phyloP scores from a whole-genome alignment of 139 green algal species.

The Zygnema circumcarinatum region DNA sequence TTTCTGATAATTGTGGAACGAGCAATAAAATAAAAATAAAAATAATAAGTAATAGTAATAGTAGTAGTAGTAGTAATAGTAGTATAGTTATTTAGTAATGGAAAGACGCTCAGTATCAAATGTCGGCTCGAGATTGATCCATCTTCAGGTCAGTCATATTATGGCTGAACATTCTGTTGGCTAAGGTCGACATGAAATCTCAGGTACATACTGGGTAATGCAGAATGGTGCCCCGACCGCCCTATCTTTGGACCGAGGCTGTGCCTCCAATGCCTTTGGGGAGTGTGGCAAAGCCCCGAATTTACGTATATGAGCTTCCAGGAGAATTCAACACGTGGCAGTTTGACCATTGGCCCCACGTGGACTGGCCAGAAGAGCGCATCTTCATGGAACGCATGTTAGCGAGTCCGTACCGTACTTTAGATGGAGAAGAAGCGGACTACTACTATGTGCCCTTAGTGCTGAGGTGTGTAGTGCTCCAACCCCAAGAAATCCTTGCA shows the following conservation, averaged over 20 bases:
- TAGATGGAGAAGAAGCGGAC: slow-evolving; percentile 55
- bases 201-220: not conserved
- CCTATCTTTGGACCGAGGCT: not conserved
- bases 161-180: not conserved
- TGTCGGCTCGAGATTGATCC: too few species aligned
- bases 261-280: not conserved
- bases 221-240: not conserved
- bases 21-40: too few species aligned
- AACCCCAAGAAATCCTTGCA: too few species aligned
- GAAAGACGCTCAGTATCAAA: not conserved
- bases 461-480: not conserved
- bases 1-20: too few species aligned
- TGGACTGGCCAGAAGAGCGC: slow-evolving; percentile 26
- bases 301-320: slow-evolving; percentile 34
- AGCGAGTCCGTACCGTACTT: slow-evolving; percentile 40
- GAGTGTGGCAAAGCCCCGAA: not conserved
- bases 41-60: too few species aligned
- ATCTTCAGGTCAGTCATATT: too few species aligned
- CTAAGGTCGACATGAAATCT: not conserved
- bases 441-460: slow-evolving; percentile 60
- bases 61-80: too few species aligned
- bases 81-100: not conserved
- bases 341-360: not conserved
- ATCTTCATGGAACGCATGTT: slow-evolving; percentile 56
- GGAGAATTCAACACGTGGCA: slow-evolving; percentile 32